These are phyloP conservation scores for Takakia lepidozioides DNA, from an alignment of 225 moss, liverwort and hornwort genomes.

Conservation along the genomic window DNA sequence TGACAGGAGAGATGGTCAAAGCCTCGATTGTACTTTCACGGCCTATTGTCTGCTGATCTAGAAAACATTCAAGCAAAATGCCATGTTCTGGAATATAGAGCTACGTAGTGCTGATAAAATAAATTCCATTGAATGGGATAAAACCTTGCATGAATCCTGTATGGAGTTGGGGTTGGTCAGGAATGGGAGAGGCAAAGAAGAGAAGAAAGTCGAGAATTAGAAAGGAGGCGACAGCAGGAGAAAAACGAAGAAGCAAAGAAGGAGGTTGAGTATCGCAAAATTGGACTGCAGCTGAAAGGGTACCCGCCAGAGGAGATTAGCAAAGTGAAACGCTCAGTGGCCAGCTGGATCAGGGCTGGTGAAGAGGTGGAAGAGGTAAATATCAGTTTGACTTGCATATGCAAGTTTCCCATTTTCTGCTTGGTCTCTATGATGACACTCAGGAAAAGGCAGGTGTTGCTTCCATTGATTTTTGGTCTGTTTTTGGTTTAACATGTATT, in stretches of 20 bases:
- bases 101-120: too few relatives aligned
- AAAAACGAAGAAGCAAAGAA: constrained; percentile 43
- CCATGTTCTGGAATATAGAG: too few relatives aligned
- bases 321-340: constrained; percentile 53
- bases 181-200: constrained; percentile 66
- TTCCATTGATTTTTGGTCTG: too few relatives aligned
- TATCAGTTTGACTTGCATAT: not conserved
- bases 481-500: too few relatives aligned
- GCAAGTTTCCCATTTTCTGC: not conserved
- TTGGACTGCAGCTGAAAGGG: constrained; percentile 41
- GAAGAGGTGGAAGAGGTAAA: constrained; percentile 80
- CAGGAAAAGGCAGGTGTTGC: constrained; percentile 15
- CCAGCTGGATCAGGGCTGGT: constrained; percentile 62
- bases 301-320: constrained; percentile 54
- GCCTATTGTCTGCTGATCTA: too few relatives aligned
- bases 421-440: constrained; percentile 13
- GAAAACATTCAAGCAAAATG: too few relatives aligned
- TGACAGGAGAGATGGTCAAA: too few relatives aligned
- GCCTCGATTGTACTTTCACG: too few relatives aligned
- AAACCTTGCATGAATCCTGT: too few relatives aligned
- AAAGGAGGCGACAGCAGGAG: constrained; percentile 33
- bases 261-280: constrained; percentile 43
- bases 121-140: too few relatives aligned
- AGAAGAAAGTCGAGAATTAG: constrained; percentile 44
- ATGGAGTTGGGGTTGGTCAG: too few relatives aligned